Conservation (phyloP, 305 asterid genomes). For the Fraxinus xanthoxyloides region DNA sequence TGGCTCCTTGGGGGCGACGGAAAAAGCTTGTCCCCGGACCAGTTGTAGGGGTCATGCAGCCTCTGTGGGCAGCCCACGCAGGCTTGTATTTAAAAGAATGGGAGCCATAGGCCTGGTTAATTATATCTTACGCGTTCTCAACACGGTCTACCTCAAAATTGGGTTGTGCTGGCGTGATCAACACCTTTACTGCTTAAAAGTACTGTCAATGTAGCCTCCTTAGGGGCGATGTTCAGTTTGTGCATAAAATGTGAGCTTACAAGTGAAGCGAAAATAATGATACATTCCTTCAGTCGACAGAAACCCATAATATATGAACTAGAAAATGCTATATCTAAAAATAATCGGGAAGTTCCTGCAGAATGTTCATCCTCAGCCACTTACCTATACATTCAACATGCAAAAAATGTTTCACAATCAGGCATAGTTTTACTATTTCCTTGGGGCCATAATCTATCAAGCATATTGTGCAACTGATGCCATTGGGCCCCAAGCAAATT, state of each 20-base stretch:
- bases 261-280: neutral
- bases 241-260: neutral
- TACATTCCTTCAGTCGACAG: neutral
- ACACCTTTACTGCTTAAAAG: neutral
- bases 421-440: conserved; percentile 52
- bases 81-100: neutral
- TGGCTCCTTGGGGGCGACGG: neutral
- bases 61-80: neutral
- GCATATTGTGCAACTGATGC: conserved; percentile 51
- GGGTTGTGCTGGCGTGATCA: neutral
- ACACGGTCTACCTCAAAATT: neutral
- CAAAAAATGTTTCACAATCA: conserved; percentile 51
- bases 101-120: neutral
- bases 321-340: neutral
- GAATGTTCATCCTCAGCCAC: conserved; percentile 48
- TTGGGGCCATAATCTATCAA: conserved; percentile 42
- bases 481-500: conserved; percentile 30
- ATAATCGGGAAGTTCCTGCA: conserved; percentile 45
- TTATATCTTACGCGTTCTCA: too few species aligned
- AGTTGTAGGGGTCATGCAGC: neutral
- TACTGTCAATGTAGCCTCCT: neutral
- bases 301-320: neutral
- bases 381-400: conserved; percentile 58
- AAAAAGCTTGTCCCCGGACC: neutral
- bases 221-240: neutral